Percentiles rank a stretch among this genome's conserved stretches.
Conservation (phyloP, 176 grass and related monocot species). For the Eremochloa ophiuroides region DNA sequence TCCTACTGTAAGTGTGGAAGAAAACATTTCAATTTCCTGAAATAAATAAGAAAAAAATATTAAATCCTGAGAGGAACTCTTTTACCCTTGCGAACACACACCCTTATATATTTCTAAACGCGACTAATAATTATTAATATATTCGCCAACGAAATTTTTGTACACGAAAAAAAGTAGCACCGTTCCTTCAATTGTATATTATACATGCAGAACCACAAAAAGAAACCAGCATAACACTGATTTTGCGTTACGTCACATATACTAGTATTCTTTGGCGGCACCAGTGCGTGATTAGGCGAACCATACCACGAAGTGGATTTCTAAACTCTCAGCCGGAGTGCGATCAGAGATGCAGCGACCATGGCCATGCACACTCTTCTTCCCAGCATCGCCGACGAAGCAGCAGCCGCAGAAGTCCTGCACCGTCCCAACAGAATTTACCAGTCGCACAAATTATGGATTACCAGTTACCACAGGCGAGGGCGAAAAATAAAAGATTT, state of each 20-base stretch:
- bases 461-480: not conserved
- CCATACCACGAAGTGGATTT: not conserved
- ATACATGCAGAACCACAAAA: not conserved
- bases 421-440: not conserved
- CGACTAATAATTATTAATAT: not conserved
- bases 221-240: not conserved
- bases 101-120: too few species aligned
- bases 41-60: too few species aligned
- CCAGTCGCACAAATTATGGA: not conserved
- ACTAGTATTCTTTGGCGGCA: not conserved
- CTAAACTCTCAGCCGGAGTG: conserved; percentile 20
- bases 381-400: not conserved
- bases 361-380: conserved; percentile 3
- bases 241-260: not conserved
- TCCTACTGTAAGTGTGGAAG: too few species aligned
- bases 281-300: not conserved
- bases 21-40: too few species aligned
- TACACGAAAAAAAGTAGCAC: conserved; percentile 12
- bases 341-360: conserved; percentile 1
- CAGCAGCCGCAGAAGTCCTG: conserved; percentile 40
- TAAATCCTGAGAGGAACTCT: too few species aligned
- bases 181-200: too few species aligned
- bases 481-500: not conserved
- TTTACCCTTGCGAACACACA: too few species aligned
- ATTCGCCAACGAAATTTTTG: not conserved